Evolutionary conservation across 2,329 filamentous ascomycete genomes (phyloP).

Genomic region (Hysterium pulicare): DNA sequence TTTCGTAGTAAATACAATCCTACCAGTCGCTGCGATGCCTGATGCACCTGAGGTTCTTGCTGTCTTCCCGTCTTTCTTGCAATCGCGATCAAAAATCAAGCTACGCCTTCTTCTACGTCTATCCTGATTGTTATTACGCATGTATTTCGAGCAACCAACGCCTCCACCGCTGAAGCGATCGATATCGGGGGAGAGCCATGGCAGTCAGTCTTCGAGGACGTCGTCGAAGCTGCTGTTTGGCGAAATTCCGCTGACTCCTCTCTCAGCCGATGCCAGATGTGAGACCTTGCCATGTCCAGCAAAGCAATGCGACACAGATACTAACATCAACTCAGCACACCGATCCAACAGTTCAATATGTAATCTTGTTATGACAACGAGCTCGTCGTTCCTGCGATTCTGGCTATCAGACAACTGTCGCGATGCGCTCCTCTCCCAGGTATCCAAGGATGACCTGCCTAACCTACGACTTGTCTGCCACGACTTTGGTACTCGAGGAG

Average conservation of each 20-base stretch:
- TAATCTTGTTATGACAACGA: conserved; percentile 48
- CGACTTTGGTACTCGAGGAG: conserved; percentile 67
- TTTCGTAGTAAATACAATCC: conserved; percentile 27
- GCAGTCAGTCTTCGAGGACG: conserved; percentile 30
- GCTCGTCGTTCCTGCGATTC: conserved; percentile 48
- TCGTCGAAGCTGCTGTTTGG: conserved; percentile 47
- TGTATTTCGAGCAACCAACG: conserved; percentile 32
- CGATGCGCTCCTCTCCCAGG: conserved; percentile 41
- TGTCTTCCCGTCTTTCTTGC: conserved; percentile 9
- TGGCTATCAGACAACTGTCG: conserved; percentile 49
- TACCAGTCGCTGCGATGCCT: conserved; percentile 24
- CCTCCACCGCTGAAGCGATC: conserved; percentile 39
- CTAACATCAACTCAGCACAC: conserved; percentile 32
- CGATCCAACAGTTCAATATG: conserved; percentile 47
- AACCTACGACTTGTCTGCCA: conserved; percentile 64
- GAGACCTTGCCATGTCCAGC: conserved; percentile 13
- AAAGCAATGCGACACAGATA: not conserved
- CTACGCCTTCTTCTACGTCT: conserved; percentile 2
- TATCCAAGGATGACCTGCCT: conserved; percentile 42
- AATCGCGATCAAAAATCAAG: conserved; percentile 11
- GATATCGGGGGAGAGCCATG: conserved; percentile 35
- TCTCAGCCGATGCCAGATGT: conserved; percentile 34
- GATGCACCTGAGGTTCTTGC: conserved; percentile 27
- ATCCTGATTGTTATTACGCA: conserved; percentile 15
- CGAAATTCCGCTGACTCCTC: conserved; percentile 46